Base-by-base conservation (phyloP, 495 filamentous ascomycete genomes). In the Venustampulla echinocandica region DNA sequence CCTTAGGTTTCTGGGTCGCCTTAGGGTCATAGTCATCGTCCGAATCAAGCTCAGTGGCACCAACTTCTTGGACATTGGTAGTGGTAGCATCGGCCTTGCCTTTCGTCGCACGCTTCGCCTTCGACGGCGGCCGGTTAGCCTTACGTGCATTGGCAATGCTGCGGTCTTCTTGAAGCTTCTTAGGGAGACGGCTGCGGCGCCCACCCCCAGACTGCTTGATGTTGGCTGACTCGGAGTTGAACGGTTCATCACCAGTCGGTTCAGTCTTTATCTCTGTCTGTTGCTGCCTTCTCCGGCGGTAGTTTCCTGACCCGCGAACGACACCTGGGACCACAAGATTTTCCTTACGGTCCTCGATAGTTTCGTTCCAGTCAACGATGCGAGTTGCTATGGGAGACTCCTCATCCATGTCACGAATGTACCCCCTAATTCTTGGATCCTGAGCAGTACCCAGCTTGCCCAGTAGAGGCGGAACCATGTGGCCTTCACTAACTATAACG, bases 381-480 rank as follows among this genome's bases (percentile, higher is more conserved):
- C 61, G 53, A 2, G 47, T 50, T 1, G 39, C 39, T 2, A 36
- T 38, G 0, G 54, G 44, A 14, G 37, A 46, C 2, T 50, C 23
- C 4, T 23, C 36, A 9, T 51, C 30, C 28, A 40, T 25, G 19
- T 59, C 49, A 6, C 63, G 56, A 14, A 65, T 39, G 28, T 55
- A 64, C 4, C 62, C 64, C 11, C 64, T 58, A 34, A 63, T 54
- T 9, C 34, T 36, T 4, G 39, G 46, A 39, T 62, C 49, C 3
- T 49, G 24, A 0, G 17, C n/a, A n/a, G 36, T 32, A 1, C 46
- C 28, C 2, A 43, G 38, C 13, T 56, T 61, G 19, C 55, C 47
- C 28, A 47, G 27, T n/a, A 52, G 32, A 5, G 64, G 64, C 11
- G 64, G 63, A 18, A 67, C 61, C 17, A 65, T 28, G 35, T 65